phyloP scores from a whole-genome alignment of 305 asterid species.

The Fraxinus platypoda region DNA sequence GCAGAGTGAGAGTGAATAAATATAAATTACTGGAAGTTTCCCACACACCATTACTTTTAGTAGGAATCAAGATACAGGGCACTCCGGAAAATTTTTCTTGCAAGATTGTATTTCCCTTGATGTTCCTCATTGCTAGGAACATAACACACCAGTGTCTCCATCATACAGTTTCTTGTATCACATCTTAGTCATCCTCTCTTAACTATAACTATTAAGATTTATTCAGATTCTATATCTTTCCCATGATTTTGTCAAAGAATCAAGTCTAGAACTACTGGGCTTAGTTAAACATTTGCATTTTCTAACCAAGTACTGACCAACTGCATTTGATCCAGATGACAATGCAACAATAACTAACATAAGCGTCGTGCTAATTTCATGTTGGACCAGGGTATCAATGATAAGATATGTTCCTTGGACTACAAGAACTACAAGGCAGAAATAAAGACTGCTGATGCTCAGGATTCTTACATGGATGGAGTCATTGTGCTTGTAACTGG shows the following conservation, averaged over 20 bases:
- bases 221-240: not conserved
- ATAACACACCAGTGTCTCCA: not conserved
- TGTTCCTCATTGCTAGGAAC: not conserved
- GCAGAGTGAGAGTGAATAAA: not conserved
- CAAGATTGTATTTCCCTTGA: slow-evolving; percentile 1
- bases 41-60: not conserved
- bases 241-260: not conserved
- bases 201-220: not conserved
- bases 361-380: slow-evolving; percentile 18
- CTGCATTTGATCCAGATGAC: not conserved
- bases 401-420: slow-evolving; percentile 61
- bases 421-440: slow-evolving; percentile 77
- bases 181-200: not conserved
- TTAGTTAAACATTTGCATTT: not conserved
- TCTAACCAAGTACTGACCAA: not conserved
- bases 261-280: not conserved
- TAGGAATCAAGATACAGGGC: not conserved
- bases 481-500: slow-evolving; percentile 81
- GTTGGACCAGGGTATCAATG: slow-evolving; percentile 60
- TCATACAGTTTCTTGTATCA: not conserved
- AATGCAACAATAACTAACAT: slow-evolving; percentile 7
- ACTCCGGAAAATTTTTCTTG: not conserved
- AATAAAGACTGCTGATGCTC: slow-evolving; percentile 78
- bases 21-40: not conserved
- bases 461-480: slow-evolving; percentile 59